Evolutionary conservation across 441 rosid genomes (phyloP).

Genomic region (Dalechampia spathulata): DNA sequence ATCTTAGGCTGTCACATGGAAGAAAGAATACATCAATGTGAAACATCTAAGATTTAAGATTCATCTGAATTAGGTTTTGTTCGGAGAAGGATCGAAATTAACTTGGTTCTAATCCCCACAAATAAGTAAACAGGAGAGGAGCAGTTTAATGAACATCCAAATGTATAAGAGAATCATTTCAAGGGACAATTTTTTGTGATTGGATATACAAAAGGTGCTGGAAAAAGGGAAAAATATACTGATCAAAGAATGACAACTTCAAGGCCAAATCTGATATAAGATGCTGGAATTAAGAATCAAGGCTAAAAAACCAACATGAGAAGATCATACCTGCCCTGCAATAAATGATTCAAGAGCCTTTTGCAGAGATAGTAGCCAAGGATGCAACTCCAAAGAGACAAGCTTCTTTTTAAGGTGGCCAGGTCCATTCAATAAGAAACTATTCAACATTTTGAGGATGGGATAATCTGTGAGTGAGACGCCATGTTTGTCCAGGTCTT

Average conservation of each 20-base stretch:
- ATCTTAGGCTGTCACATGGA: conserved; percentile 41
- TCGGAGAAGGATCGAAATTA: too few species aligned
- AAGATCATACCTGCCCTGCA: conserved; percentile 37
- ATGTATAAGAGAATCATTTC: not conserved
- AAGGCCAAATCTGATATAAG: not conserved
- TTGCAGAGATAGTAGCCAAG: conserved; percentile 70
- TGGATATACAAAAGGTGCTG: too few species aligned
- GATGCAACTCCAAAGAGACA: conserved; percentile 61
- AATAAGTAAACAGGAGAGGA: too few species aligned
- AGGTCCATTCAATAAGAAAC: conserved; percentile 47
- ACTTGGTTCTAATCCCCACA: too few species aligned
- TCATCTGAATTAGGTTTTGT: too few species aligned
- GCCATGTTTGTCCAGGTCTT: conserved; percentile 80
- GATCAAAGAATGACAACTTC: not conserved
- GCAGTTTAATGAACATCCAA: too few species aligned
- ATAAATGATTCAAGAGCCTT: conserved; percentile 66
- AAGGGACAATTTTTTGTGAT: not conserved
- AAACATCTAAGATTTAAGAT: conserved; percentile 6
- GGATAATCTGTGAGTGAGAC: conserved; percentile 70
- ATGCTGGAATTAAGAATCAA: too few species aligned
- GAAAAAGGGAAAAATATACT: not conserved
- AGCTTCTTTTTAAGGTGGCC: conserved; percentile 40
- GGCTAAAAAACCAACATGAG: not conserved
- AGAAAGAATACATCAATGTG: conserved; percentile 11
- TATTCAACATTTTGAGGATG: conserved; percentile 62